Evolutionary conservation across 345 rosid species (phyloP).

Genomic region (Pelargonium nanum): DNA sequence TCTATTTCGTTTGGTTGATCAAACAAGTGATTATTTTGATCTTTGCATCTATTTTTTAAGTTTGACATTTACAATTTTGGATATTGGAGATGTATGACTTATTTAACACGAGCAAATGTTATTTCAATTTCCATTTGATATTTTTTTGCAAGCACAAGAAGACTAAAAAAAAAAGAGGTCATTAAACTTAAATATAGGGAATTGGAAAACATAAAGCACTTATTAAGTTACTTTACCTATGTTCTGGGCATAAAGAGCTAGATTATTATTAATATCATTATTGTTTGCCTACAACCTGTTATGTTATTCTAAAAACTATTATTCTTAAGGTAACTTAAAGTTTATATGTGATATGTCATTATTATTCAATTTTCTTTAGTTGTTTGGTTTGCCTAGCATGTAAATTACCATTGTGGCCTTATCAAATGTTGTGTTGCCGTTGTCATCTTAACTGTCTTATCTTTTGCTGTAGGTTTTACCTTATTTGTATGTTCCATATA

Average conservation of each 20-base stretch:
- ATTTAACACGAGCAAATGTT: too few species aligned
- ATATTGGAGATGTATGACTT: too few species aligned
- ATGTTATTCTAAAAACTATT: neutral
- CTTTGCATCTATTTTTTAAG: too few species aligned
- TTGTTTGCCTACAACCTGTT: too few species aligned
- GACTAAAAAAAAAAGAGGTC: neutral
- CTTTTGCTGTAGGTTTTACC: constrained; percentile 65
- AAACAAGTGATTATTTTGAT: too few species aligned
- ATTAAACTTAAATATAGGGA: neutral
- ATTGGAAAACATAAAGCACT: neutral
- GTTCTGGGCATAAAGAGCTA: neutral
- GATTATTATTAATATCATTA: too few species aligned
- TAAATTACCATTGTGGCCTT: neutral
- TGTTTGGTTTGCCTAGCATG: neutral
- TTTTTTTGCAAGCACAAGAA: neutral
- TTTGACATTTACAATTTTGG: too few species aligned
- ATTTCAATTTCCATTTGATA: neutral
- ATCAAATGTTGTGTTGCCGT: too few species aligned
- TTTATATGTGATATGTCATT: neutral
- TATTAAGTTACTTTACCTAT: too few species aligned
- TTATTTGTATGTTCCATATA: constrained; percentile 66
- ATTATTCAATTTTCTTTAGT: neutral
- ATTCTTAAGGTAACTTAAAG: neutral
- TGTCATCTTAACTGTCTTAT: constrained; percentile 1
- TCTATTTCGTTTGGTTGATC: neutral